Conservation (phyloP, 805 yeast species). For the Schizosaccharomyces lindneri region DNA sequence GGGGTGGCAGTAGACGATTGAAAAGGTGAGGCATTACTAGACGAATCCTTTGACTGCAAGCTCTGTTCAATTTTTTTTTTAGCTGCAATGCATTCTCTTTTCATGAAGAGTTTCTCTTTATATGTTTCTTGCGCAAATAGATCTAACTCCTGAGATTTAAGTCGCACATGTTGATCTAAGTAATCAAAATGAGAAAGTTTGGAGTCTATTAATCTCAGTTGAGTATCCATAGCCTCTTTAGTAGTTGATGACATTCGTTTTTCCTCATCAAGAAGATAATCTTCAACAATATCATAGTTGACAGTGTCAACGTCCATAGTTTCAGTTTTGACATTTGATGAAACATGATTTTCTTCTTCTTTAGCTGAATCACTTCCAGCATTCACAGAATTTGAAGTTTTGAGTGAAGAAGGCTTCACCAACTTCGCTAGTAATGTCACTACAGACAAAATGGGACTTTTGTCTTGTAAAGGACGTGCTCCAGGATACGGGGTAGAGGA, state of each 20-base stretch:
- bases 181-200: neutral
- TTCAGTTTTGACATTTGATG: neutral
- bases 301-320: neutral
- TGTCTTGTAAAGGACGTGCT: constrained; percentile 23
- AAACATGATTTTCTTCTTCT: neutral
- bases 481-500: neutral
- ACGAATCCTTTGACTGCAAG: neutral
- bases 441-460: constrained; percentile 86
- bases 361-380: neutral
- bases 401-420: constrained; percentile 21
- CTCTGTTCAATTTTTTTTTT: neutral
- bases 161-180: neutral
- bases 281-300: neutral
- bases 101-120: neutral
- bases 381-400: neutral
- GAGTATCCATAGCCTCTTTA: neutral
- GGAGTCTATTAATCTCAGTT: neutral
- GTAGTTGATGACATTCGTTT: neutral
- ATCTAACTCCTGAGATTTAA: neutral
- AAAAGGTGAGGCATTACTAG: neutral
- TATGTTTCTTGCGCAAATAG: neutral
- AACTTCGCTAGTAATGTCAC: constrained; percentile 64
- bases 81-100: neutral
- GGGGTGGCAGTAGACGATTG: neutral
- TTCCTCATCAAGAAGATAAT: neutral